Percentiles rank a stretch among this genome's conserved stretches.
Conservation (phyloP, 73 alveolate species). For the Paramecium pentaurelia region DNA sequence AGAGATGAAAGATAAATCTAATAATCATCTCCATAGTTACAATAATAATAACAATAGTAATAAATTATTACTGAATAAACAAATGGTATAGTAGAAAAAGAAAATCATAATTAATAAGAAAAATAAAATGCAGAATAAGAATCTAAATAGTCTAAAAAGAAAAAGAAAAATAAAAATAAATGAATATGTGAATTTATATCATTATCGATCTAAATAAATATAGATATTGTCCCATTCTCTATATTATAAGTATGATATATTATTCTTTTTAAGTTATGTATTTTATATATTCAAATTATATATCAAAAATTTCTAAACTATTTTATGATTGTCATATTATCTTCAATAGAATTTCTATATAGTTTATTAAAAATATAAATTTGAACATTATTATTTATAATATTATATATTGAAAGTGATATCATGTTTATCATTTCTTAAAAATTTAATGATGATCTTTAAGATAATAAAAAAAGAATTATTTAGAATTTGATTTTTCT, state of each 20-base stretch:
- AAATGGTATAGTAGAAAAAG: not conserved
- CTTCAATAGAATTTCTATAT: too few species aligned
- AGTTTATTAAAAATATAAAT: too few species aligned
- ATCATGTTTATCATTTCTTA: too few species aligned
- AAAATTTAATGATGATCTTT: too few species aligned
- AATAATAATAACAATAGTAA: not conserved
- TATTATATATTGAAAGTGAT: too few species aligned
- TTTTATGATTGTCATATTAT: too few species aligned
- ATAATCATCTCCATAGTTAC: not conserved
- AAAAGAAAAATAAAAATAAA: not conserved
- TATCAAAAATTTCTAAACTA: too few species aligned
- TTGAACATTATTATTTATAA: too few species aligned
- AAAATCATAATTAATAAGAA: not conserved
- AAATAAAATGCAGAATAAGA: not conserved
- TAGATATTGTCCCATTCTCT: not conserved
- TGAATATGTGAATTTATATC: not conserved
- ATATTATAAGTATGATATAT: not conserved
- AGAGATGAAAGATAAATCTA: not conserved
- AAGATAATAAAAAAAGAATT: too few species aligned
- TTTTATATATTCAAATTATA: too few species aligned
- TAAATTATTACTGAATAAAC: not conserved
- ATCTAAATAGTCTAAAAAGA: not conserved
- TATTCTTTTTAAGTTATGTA: not conserved
- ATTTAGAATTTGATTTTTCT: too few species aligned
- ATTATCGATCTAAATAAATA: not conserved